A percentile compares a stretch with the other conserved stretches of the same genome.
Conservation (phyloP, 163 green algal genomes). For the Trebouxiophyceae sp. region DNA sequence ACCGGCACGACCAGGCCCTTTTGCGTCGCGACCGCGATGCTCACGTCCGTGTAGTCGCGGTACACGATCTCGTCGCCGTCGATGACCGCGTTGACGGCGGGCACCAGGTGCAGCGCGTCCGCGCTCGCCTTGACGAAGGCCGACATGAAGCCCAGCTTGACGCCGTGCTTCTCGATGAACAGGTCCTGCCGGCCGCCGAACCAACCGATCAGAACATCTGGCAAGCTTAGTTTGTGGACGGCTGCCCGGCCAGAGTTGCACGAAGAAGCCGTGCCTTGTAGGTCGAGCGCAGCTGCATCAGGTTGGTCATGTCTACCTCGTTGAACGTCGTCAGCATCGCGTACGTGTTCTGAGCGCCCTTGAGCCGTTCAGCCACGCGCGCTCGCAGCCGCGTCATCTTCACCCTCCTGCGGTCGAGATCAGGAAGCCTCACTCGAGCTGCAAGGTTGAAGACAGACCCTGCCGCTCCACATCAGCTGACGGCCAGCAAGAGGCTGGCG, state of each 20-base stretch:
- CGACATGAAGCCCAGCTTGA: constrained; percentile 99
- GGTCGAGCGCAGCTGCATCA: constrained; percentile 84
- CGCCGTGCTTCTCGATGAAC: constrained; percentile 93
- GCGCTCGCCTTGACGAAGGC: constrained; percentile 92
- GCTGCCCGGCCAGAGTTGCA: too few species aligned
- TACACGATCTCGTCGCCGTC: constrained; percentile 97
- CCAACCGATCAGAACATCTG: too few species aligned
- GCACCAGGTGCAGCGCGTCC: constrained; percentile 75
- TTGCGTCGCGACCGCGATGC: constrained; percentile 93
- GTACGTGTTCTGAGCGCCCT: constrained; percentile 94
- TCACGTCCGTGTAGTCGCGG: constrained; percentile 94
- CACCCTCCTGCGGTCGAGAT: constrained; percentile 56
- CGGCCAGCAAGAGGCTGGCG: constrained; percentile 14
- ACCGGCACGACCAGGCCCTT: constrained; percentile 99
- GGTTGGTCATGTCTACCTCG: constrained; percentile 93
- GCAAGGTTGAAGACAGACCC: neutral
- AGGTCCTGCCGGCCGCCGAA: constrained; percentile 50
- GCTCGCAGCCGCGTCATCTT: constrained; percentile 94
- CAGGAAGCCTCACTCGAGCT: neutral
- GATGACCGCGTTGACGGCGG: constrained; percentile 94
- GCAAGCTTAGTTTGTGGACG: too few species aligned
- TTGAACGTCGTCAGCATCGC: constrained; percentile 90
- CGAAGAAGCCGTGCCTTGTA: constrained; percentile 83
- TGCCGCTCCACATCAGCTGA: neutral
- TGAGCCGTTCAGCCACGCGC: constrained; percentile 92